Base-by-base conservation (phyloP, 148 eudicot genomes). In the Arbutus unedo region DNA sequence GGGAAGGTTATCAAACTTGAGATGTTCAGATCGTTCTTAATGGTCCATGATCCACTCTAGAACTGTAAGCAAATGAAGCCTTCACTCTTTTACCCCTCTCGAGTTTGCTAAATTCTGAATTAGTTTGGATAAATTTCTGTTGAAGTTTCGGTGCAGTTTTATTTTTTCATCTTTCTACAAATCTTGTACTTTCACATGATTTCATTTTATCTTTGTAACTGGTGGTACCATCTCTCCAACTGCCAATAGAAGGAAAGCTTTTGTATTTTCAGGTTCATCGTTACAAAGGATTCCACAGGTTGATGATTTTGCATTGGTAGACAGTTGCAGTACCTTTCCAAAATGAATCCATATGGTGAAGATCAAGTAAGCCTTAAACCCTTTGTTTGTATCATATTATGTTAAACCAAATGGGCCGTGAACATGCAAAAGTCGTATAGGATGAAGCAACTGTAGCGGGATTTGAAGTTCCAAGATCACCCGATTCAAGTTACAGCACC, bases 401-500 rank as follows among this genome's bases (percentile, higher is more conserved):
- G 57, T 66, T 19, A 67, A 25, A 5, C 62, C 15, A 66, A 15
- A 6, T n/a, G 47, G 45, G 7, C 45, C 56, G 80, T 86, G 18
- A 84, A 51, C 55, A 49, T 53, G 23, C 7, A 48, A 51, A 9
- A 66, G 4, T 16, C 77, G 10, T 85, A 73, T 85, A 95, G 96
- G 94, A 89, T 25, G 88, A 82, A 85, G 85, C 83, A 44, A 91
- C 93, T 62, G 98, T 93, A n/a, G 92, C 66, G 54, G 98, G 98
- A 80, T 96, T 93, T 87, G 98, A 96, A 84, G 88, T 91, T 70
- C 95, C 98, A 4, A 91, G 81, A 25, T 96, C 98, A 48, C 98
- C 98, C 0, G 92, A 91, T 67, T 88, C 95, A 53, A 92, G 98
- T 84, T 96, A 93, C 89, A 92, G 84, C 83, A 93, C 88, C 48